Conservation (phyloP, 2,329 filamentous ascomycete species). For the Endocalyx cinctus region DNA sequence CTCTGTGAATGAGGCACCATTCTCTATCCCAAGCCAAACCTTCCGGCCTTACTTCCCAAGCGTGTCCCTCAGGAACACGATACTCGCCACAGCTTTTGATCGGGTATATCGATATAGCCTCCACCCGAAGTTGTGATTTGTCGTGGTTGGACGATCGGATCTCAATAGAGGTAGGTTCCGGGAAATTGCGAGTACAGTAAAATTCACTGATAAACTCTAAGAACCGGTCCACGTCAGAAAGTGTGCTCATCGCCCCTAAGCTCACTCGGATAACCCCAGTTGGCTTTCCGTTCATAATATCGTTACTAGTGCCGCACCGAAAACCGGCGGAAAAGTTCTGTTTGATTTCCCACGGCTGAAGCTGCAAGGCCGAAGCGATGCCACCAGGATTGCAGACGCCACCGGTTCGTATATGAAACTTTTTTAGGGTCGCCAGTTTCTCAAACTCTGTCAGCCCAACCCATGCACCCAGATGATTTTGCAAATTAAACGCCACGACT, state of each 20-base stretch:
- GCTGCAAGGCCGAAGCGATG: conserved; percentile 65
- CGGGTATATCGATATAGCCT: conserved; percentile 72
- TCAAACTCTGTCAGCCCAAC: conserved; percentile 81
- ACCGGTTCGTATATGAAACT: conserved; percentile 82
- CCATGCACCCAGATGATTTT: conserved; percentile 65
- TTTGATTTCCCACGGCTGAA: conserved; percentile 77
- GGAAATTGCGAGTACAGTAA: conserved; percentile 34
- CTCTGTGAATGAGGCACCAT: conserved; percentile 89
- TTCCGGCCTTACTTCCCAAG: conserved; percentile 76
- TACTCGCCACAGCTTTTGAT: conserved; percentile 93
- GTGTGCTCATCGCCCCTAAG: conserved; percentile 83
- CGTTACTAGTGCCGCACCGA: conserved; percentile 77
- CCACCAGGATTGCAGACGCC: conserved; percentile 91
- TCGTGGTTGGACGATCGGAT: neutral
- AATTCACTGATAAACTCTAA: conserved; percentile 69
- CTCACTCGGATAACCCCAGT: conserved; percentile 84
- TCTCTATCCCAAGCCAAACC: conserved; percentile 92
- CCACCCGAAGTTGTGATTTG: conserved; percentile 43
- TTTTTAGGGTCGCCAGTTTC: conserved; percentile 72
- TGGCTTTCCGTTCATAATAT: conserved; percentile 78
- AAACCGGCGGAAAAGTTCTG: conserved; percentile 81
- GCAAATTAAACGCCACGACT: conserved; percentile 78
- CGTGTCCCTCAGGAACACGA: conserved; percentile 53
- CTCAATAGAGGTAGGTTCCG: conserved; percentile 7
- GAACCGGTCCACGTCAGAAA: conserved; percentile 68